A percentile compares a stretch with the other conserved stretches of the same genome.
These are phyloP conservation scores for Magnaporthiopsis rhizophila DNA, from an alignment of 2,329 filamentous ascomycete species.

Conservation along the genomic window DNA sequence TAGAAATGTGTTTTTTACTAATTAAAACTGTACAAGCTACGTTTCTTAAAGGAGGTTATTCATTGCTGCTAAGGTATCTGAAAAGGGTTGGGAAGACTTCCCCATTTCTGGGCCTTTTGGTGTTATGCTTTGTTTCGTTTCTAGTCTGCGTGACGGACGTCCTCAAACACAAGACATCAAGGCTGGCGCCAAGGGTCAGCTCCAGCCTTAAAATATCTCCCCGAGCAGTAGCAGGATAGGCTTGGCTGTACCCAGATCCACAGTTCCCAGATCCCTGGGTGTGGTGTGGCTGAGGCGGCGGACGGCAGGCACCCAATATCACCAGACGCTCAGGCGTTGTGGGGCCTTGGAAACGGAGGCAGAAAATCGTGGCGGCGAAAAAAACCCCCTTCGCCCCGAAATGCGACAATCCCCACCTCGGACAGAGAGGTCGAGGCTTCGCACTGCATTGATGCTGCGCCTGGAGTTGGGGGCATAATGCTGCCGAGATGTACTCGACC, in stretches of 20 bases:
- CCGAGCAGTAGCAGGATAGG: neutral
- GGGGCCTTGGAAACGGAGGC: neutral
- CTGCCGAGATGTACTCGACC: neutral
- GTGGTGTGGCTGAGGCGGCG: neutral
- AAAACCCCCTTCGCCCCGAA: neutral
- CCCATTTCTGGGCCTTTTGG: no score
- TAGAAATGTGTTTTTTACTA: no score
- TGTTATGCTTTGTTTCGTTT: no score
- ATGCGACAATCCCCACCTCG: neutral
- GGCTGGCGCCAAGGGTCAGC: neutral
- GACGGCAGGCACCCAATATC: neutral
- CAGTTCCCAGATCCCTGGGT: neutral
- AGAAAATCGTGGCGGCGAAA: neutral
- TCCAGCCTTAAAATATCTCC: neutral
- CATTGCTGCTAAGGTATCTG: no score
- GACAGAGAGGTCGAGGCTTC: neutral
- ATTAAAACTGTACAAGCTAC: no score
- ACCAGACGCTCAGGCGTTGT: neutral
- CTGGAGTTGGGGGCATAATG: neutral
- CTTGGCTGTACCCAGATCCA: neutral
- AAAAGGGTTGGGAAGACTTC: no score
- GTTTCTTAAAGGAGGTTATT: no score
- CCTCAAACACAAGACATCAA: neutral
- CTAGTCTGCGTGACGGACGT: no score
- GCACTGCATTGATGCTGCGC: neutral